A percentile compares a stretch with the other conserved stretches of the same genome.
phyloP scores from a whole-genome alignment of 148 eudicot genomes.

The Diospyros kaki region DNA sequence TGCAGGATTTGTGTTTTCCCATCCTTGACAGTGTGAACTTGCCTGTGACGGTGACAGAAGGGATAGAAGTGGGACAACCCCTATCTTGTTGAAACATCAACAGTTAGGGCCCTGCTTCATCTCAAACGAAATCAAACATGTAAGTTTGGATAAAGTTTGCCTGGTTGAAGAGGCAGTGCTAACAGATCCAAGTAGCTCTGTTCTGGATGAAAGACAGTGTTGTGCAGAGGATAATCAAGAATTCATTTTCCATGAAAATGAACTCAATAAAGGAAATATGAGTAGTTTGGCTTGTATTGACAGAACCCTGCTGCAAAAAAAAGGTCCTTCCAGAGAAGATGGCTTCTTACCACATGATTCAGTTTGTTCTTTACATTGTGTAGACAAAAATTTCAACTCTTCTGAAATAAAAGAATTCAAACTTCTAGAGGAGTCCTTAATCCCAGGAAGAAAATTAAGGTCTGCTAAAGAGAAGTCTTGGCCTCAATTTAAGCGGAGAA shows the following conservation, averaged over 20 bases:
- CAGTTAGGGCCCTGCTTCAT: constrained; percentile 11
- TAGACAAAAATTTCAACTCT: constrained; percentile 11
- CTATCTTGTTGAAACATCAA: constrained; percentile 14
- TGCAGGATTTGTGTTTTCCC: constrained; percentile 11
- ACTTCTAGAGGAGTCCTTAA: constrained; percentile 7
- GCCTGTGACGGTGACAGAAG: constrained; percentile 16
- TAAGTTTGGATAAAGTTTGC: constrained; percentile 21
- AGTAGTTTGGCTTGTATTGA: constrained; percentile 3
- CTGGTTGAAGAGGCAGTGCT: constrained; percentile 17
- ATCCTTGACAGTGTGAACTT: constrained; percentile 25
- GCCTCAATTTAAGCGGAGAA: constrained; percentile 62
- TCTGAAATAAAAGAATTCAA: constrained; percentile 18
- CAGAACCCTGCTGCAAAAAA: constrained; percentile 13
- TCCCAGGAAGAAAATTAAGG: constrained; percentile 23
- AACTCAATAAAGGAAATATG: constrained; percentile 9
- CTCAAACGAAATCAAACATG: constrained; percentile 19
- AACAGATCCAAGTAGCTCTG: constrained; percentile 16
- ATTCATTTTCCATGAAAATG: constrained; percentile 12
- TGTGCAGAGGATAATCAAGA: constrained; percentile 15
- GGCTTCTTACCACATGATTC: constrained; percentile 18
- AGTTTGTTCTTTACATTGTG: constrained; percentile 23
- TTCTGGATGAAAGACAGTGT: constrained; percentile 2
- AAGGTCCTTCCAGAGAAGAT: constrained; percentile 16
- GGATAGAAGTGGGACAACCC: constrained; percentile 5
- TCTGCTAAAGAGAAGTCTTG: constrained; percentile 36